Conservation (phyloP, 2,329 filamentous ascomycete species). For the Ceratocystiopsis minuta region DNA sequence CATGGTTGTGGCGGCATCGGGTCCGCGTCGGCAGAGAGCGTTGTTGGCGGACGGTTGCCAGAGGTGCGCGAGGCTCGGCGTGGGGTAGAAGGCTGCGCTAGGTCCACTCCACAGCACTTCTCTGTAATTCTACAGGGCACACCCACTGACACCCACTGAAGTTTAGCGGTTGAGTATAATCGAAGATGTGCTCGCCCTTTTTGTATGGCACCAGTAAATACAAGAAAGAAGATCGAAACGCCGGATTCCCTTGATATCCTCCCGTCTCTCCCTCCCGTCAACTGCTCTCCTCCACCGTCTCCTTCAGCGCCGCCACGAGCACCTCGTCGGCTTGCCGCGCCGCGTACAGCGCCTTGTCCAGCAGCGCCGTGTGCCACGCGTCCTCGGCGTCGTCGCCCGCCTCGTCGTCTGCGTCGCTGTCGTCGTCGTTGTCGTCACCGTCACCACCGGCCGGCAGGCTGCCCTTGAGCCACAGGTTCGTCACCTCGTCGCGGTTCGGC, state of each 20-base stretch:
- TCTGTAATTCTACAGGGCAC: no score
- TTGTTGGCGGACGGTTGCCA: not conserved
- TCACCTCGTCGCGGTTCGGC: conserved; percentile 73
- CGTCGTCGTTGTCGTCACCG: not conserved
- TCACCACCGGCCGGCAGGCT: conserved; percentile 23
- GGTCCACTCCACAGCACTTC: no score
- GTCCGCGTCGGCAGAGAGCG: not conserved
- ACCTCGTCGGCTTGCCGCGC: conserved; percentile 25
- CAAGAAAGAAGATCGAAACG: no score
- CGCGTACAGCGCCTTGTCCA: conserved; percentile 23
- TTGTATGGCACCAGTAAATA: no score
- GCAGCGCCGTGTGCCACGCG: conserved; percentile 21
- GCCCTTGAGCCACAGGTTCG: conserved; percentile 87
- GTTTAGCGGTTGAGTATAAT: no score
- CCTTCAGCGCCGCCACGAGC: conserved; percentile 21
- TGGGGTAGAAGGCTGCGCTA: no score
- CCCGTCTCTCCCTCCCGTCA: no score
- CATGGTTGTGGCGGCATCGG: not conserved
- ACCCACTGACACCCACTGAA: no score
- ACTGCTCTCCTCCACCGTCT: conserved; percentile 12
- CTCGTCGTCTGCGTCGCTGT: not conserved
- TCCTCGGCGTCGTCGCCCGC: conserved; percentile 11
- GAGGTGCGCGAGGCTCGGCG: not conserved
- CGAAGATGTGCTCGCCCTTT: no score
- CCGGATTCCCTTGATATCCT: no score